phyloP scores from a whole-genome alignment of 2,329 filamentous ascomycete species.

The Didymella exigua region DNA sequence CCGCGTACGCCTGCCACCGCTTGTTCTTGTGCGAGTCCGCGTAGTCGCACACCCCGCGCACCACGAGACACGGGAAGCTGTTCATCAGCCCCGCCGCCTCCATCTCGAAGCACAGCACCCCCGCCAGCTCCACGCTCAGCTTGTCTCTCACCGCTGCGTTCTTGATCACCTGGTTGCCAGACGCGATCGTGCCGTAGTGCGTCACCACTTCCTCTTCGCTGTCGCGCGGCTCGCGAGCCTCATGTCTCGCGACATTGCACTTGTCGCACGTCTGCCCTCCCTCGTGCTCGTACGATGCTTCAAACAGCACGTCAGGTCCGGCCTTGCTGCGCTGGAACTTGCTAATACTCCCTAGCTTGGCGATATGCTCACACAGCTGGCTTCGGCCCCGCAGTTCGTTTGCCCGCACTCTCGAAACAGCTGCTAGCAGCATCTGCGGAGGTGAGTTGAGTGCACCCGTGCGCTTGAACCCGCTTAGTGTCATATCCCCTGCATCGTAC shows the following conservation, averaged over 20 bases:
- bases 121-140: conserved; percentile 15
- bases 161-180: conserved; percentile 11
- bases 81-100: too few species aligned
- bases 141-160: conserved; percentile 10
- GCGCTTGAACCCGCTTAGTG: background rate
- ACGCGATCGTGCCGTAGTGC: conserved; percentile 15
- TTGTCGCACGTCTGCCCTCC: background rate
- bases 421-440: background rate
- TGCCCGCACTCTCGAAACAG: background rate
- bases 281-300: background rate
- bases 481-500: background rate
- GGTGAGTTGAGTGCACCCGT: background rate
- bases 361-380: background rate
- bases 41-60: conserved; percentile 3
- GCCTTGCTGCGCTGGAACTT: background rate
- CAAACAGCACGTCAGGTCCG: background rate
- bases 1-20: conserved; percentile 4
- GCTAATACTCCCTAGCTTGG: background rate
- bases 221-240: background rate
- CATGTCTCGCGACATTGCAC: background rate
- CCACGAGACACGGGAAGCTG: background rate
- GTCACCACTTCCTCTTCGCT: background rate
- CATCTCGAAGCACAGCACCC: conserved; percentile 6
- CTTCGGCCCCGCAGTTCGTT: background rate
- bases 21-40: background rate